Conservation (phyloP, 495 filamentous ascomycete species). For the Penicillium chermesinum region DNA sequence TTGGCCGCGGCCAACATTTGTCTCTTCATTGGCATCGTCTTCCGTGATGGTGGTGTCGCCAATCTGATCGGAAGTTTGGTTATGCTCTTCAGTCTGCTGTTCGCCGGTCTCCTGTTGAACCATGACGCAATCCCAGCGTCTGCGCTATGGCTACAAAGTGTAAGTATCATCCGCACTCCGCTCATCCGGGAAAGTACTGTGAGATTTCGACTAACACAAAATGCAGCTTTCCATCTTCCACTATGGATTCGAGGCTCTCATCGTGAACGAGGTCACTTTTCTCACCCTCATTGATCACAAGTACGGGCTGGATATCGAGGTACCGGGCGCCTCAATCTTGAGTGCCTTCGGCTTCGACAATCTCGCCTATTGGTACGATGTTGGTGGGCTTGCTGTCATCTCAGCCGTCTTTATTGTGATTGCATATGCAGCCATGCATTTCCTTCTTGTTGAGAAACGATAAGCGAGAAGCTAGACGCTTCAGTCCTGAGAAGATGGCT, state of each 20-base stretch:
- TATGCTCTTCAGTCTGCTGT: conserved; percentile 95
- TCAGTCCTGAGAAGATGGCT: too few relatives aligned
- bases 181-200: not conserved
- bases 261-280: conserved; percentile 96
- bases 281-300: conserved; percentile 87
- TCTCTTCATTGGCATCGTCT: conserved; percentile 93
- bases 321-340: conserved; percentile 90
- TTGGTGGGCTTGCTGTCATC: conserved; percentile 75
- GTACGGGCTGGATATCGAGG: conserved; percentile 91
- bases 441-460: conserved; percentile 87
- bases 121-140: conserved; percentile 83
- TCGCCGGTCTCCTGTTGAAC: conserved; percentile 89
- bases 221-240: conserved; percentile 92
- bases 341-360: conserved; percentile 90
- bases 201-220: too few relatives aligned
- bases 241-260: conserved; percentile 92
- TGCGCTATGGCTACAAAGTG: conserved; percentile 81
- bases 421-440: conserved; percentile 89
- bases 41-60: conserved; percentile 86
- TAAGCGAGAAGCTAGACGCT: conserved; percentile 36
- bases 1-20: conserved; percentile 88
- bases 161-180: conserved; percentile 32
- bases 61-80: conserved; percentile 93
- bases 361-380: conserved; percentile 77
- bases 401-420: conserved; percentile 79